A percentile compares a stretch with the other conserved stretches of the same genome.
phyloP scores from a whole-genome alignment of 2,329 filamentous ascomycete genomes.

The Lasiodiplodia hormozganensis region DNA sequence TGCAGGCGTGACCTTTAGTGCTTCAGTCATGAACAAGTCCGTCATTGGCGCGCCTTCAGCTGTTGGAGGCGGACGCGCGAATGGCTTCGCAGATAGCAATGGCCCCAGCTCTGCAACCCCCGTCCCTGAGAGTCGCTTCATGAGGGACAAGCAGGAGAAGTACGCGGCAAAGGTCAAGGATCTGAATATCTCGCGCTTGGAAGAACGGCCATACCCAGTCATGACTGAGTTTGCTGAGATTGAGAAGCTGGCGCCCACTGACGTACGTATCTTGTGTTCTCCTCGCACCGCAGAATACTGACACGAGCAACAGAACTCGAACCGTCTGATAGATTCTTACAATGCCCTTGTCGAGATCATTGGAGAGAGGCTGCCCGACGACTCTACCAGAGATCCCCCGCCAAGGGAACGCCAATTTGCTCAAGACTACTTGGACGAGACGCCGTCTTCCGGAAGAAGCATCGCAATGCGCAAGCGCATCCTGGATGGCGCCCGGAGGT shows the following conservation, averaged over 20 bases:
- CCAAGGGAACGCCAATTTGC: slow-evolving; percentile 79
- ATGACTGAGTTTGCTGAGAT: slow-evolving; percentile 78
- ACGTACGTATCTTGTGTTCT: slow-evolving; percentile 51
- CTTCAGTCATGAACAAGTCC: slow-evolving; percentile 78
- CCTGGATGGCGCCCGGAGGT: slow-evolving; percentile 77
- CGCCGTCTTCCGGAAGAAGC: slow-evolving; percentile 67
- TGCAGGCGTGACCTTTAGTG: slow-evolving; percentile 60
- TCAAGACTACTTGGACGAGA: slow-evolving; percentile 77
- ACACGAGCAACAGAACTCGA: slow-evolving; percentile 62
- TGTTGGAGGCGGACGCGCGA: slow-evolving; percentile 60
- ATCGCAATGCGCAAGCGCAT: slow-evolving; percentile 78
- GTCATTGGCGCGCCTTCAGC: slow-evolving; percentile 82
- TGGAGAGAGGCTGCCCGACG: slow-evolving; percentile 54
- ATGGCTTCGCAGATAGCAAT: slow-evolving; percentile 72
- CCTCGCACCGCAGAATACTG: not conserved
- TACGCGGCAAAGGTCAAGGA: slow-evolving; percentile 80
- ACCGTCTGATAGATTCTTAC: slow-evolving; percentile 82
- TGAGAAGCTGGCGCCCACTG: slow-evolving; percentile 72
- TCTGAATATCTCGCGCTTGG: slow-evolving; percentile 76
- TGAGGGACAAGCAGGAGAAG: slow-evolving; percentile 83
- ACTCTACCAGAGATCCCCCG: slow-evolving; percentile 45
- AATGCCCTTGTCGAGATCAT: slow-evolving; percentile 80
- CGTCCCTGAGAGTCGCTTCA: slow-evolving; percentile 73
- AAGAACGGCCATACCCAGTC: slow-evolving; percentile 73
- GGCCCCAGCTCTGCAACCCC: slow-evolving; percentile 58